Evolutionary conservation across 1,139 yeast genomes (phyloP).

Genomic region (Groenewaldozyma sp.): DNA sequence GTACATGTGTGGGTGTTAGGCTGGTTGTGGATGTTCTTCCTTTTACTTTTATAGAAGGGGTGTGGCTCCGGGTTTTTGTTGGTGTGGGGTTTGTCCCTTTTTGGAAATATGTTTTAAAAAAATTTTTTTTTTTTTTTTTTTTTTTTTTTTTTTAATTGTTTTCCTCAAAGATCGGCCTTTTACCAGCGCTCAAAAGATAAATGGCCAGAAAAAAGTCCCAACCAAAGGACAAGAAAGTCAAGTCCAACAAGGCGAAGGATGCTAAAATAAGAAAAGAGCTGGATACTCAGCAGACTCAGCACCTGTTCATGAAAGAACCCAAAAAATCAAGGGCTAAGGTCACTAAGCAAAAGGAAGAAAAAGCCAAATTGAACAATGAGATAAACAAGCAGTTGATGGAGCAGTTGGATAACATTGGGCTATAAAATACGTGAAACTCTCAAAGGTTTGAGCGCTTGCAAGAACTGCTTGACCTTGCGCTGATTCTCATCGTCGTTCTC

Average conservation of each 20-base stretch:
- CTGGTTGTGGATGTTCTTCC: too few species aligned
- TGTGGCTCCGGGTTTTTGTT: too few species aligned
- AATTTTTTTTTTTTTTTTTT: too few species aligned
- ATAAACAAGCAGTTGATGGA: conserved; percentile 44
- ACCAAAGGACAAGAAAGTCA: conserved; percentile 25
- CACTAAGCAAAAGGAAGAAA: conserved; percentile 36
- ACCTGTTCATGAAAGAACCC: conserved; percentile 5
- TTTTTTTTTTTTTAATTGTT: too few species aligned
- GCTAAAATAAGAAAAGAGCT: conserved; percentile 7
- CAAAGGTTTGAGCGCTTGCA: conserved; percentile 9
- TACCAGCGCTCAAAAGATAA: not conserved
- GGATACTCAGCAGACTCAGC: not conserved
- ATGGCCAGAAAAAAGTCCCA: conserved; percentile 30
- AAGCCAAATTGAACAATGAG: conserved; percentile 22
- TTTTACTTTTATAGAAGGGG: too few species aligned
- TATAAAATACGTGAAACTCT: not conserved
- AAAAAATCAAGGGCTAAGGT: conserved; percentile 9
- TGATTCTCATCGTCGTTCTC: conserved; percentile 47
- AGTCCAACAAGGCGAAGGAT: conserved; percentile 2
- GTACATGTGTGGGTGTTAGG: too few species aligned
- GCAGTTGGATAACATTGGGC: conserved; percentile 47
- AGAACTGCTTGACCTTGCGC: conserved; percentile 40
- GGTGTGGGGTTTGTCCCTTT: too few species aligned
- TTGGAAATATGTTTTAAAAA: too few species aligned
- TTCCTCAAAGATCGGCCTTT: too few species aligned